Percentiles rank a stretch among this genome's conserved stretches.
Evolutionary conservation across 306 rosid species (phyloP).

Genomic region (Canavalia gladiata): DNA sequence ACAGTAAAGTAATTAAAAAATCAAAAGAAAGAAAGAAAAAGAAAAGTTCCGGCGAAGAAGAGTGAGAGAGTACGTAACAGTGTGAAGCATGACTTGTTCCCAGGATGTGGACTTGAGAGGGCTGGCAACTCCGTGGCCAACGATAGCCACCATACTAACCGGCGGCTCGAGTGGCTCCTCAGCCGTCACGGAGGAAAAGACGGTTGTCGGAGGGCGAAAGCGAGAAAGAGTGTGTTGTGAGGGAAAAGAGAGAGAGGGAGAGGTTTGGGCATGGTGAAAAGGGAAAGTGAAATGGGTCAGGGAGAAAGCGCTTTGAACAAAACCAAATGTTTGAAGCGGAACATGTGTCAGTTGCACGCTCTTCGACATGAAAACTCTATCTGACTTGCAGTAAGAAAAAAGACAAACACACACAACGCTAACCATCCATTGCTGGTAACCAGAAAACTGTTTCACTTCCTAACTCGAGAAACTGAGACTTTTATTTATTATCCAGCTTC

Average conservation of each 20-base stretch:
- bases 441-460: not conserved
- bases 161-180: slow-evolving; percentile 46
- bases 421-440: not conserved
- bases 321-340: slow-evolving; percentile 6
- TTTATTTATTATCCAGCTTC: not conserved
- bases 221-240: slow-evolving; percentile 3
- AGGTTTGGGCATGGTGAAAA: slow-evolving; percentile 1
- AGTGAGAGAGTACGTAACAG: slow-evolving; percentile 56
- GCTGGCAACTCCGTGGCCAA: slow-evolving; percentile 74
- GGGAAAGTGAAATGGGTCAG: slow-evolving; percentile 31
- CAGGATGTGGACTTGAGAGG: slow-evolving; percentile 77
- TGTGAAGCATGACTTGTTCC: slow-evolving; percentile 87
- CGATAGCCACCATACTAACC: slow-evolving; percentile 73
- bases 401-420: not conserved
- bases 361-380: slow-evolving; percentile 15
- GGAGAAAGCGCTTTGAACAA: slow-evolving; percentile 4
- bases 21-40: not conserved
- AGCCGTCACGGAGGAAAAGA: slow-evolving; percentile 47
- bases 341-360: too few species aligned
- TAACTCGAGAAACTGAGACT: not conserved
- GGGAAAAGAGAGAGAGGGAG: slow-evolving; percentile 8
- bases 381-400: too few species aligned
- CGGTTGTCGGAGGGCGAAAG: slow-evolving; percentile 34
- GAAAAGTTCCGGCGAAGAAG: not conserved
- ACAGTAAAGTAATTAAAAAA: not conserved